Percentiles rank a stretch among this genome's conserved stretches.
Evolutionary conservation across 2,329 filamentous ascomycete species (phyloP).

Genomic region (Achaetomium macrosporum): DNA sequence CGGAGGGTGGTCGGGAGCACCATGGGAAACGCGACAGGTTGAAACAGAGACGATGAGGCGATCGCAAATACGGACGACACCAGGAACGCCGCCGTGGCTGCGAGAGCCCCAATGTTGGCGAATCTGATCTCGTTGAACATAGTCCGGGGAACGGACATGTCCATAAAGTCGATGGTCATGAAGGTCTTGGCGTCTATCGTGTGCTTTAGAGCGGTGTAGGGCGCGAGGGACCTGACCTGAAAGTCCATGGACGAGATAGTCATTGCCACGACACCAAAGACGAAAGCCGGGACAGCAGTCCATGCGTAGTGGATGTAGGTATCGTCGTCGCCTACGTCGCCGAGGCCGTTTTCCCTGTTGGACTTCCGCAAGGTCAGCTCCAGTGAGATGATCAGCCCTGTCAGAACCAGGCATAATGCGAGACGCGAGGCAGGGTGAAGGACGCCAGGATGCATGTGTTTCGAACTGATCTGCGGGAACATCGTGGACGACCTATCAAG

Average conservation of each 20-base stretch:
- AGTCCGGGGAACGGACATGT: background rate
- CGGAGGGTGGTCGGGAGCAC: background rate
- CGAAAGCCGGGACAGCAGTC: background rate
- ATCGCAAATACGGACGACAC: background rate
- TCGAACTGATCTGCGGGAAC: background rate
- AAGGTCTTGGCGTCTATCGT: background rate
- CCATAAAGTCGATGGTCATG: slow-evolving; percentile 1
- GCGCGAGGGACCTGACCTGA: background rate
- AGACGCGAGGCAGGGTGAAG: background rate
- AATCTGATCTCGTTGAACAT: background rate
- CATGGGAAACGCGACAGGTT: background rate
- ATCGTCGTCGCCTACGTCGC: background rate
- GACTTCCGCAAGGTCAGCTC: slow-evolving; percentile 1
- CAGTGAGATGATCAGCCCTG: background rate
- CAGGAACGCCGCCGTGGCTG: background rate
- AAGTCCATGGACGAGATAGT: slow-evolving; percentile 1
- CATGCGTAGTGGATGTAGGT: background rate
- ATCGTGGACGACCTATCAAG: background rate
- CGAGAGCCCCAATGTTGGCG: background rate
- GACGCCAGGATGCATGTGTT: background rate
- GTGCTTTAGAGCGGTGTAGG: background rate
- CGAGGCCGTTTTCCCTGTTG: background rate
- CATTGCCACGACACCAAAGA: background rate
- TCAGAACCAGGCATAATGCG: background rate
- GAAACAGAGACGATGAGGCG: slow-evolving; percentile 1